Evolutionary conservation across 2,329 filamentous ascomycete genomes (phyloP), one percentile per base, ranked within the genome.

Genomic region (Aureobasidium sp.): DNA sequence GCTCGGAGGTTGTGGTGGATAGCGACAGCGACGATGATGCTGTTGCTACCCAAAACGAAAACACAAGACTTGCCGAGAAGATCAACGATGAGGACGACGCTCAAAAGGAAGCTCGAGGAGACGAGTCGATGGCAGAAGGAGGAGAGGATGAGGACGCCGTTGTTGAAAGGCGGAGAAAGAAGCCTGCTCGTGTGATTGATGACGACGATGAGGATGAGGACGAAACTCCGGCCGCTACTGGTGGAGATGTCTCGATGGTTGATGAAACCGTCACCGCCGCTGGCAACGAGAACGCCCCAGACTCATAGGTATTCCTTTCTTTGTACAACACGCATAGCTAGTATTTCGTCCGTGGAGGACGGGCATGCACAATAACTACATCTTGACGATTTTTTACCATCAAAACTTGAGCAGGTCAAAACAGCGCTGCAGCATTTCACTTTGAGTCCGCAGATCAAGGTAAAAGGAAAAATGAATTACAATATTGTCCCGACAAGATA

Each of bases 1-100:
- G 88, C 54, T 85, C 83, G 1, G 91, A 95, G 74, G 84, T 91
- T 64, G 85, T 96, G 29, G 87, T 90, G 46, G 88, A 93, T 64
- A 90, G 86, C 63, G 86, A 89, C 64, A 83, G 82, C 17, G 82
- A 82, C 13, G 79, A 79, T 3, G 77, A 73, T 10, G 70, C 63
- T n/a, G 67, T 61, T 49, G 66, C 61, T 33, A 65, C 51, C 2
- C 63, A 57, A 17, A 68, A 69, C 42, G 66, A 67, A 23, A 62
- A 66, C 15, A 62, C 65, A 40, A 65, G 46, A 17, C 49, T 55
- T 49, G 59, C 54, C 25, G 55, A 65, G 1, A 64, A 64, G 43
- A 53, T 58, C 27, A 67, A 63, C 27, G 69, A 69, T 33, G 69
- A 67, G 17, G 68, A 66, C 15, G 67, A 68, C 23, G 69, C 70